These are phyloP conservation scores for Pythium rishiriense DNA, from an alignment of 352 stramenopile genomes.

Conservation along the genomic window DNA sequence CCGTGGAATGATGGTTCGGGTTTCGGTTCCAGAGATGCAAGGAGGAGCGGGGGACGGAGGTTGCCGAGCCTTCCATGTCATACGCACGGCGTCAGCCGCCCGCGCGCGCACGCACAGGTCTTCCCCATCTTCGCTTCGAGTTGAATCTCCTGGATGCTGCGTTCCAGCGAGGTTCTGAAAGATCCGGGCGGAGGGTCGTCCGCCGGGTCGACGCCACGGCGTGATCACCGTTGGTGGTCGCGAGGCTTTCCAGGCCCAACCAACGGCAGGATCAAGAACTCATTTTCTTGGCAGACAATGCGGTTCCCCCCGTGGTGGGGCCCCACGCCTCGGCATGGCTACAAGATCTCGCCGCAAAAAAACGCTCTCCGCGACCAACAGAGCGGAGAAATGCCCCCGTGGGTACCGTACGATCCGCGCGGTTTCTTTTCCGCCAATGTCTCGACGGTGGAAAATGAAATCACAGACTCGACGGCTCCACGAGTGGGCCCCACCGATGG, in stretches of 20 bases:
- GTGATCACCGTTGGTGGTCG: no score
- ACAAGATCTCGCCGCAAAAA: neutral
- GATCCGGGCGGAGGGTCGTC: no score
- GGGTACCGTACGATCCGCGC: neutral
- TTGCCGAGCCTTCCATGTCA: neutral
- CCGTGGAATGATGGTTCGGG: constrained; percentile 19
- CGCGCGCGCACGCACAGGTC: neutral
- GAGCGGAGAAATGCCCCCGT: no score
- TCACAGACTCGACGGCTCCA: neutral
- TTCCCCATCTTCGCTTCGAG: neutral
- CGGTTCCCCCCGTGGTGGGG: no score
- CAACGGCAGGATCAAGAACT: no score
- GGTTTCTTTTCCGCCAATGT: neutral
- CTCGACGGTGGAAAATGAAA: neutral
- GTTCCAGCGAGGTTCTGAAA: no score
- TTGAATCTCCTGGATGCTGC: no score
- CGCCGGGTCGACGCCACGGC: no score
- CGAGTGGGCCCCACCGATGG: neutral
- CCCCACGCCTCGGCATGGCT: neutral
- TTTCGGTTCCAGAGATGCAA: constrained; percentile 24
- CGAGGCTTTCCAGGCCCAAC: no score
- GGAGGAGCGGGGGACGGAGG: constrained; percentile 1
- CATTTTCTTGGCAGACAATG: no score
- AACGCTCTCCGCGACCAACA: neutral
- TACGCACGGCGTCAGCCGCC: neutral